Conservation (phyloP, 352 stramenopile genomes). For the Globisporangium ultimum region DNA sequence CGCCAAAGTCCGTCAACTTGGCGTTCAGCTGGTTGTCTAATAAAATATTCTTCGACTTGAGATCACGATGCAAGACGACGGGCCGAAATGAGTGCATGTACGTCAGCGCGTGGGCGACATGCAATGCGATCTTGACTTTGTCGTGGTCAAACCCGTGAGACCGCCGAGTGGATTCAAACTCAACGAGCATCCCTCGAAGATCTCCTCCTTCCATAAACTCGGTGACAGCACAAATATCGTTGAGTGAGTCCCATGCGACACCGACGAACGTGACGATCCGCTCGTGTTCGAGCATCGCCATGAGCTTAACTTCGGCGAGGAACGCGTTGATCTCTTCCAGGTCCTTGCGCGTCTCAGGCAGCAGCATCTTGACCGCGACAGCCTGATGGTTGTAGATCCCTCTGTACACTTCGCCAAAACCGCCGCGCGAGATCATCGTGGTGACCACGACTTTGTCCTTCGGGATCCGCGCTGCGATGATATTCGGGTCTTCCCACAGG, state of each 20-base stretch:
- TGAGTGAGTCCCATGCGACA: conserved; percentile 50
- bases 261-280: conserved; percentile 64
- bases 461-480: too few species aligned
- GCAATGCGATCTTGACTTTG: background rate
- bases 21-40: too few species aligned
- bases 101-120: too few species aligned
- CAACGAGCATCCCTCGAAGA: conserved; percentile 29
- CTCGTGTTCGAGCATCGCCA: conserved; percentile 51
- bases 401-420: conserved; percentile 21
- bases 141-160: conserved; percentile 22
- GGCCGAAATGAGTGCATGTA: too few species aligned
- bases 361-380: conserved; percentile 53
- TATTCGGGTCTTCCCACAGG: background rate
- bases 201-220: conserved; percentile 48
- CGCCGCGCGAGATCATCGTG: conserved; percentile 3
- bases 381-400: conserved; percentile 33
- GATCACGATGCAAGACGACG: too few species aligned
- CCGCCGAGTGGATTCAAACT: conserved; percentile 9
- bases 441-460: too few species aligned
- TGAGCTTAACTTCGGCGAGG: conserved; percentile 50
- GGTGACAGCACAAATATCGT: conserved; percentile 37
- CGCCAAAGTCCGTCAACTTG: too few species aligned
- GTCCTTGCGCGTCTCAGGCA: conserved; percentile 41
- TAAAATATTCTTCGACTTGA: too few species aligned
- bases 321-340: conserved; percentile 50